phyloP scores from a whole-genome alignment of 2,329 filamentous ascomycete genomes.

The Colletotrichum chrysophilum region DNA sequence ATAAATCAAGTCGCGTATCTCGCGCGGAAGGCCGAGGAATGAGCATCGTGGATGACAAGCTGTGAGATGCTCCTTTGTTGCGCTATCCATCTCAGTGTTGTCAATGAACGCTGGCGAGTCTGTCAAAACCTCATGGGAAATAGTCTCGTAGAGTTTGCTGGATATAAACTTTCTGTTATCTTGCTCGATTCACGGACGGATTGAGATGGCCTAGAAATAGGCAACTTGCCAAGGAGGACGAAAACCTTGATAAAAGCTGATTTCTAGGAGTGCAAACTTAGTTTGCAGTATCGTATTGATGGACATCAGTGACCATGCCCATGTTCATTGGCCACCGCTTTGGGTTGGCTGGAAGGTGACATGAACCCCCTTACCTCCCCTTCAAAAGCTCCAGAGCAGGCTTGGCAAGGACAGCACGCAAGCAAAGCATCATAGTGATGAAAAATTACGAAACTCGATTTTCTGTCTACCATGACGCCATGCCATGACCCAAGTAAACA shows the following conservation, averaged over 20 bases:
- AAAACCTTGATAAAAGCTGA: neutral
- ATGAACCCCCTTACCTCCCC: no score
- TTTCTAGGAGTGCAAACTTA: neutral
- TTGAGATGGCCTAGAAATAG: neutral
- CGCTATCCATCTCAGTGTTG: neutral
- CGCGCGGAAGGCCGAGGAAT: neutral
- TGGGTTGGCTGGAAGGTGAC: neutral
- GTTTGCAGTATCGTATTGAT: neutral
- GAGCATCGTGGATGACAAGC: neutral
- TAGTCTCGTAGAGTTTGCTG: neutral
- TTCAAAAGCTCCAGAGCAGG: neutral
- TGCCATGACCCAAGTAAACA: constrained; percentile 7
- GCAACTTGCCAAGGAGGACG: neutral
- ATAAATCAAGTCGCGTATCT: neutral
- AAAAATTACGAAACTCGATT: neutral
- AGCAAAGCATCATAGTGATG: neutral
- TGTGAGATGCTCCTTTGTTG: neutral
- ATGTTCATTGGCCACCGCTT: neutral
- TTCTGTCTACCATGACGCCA: constrained; percentile 18
- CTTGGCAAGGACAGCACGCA: neutral
- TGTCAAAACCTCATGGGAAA: neutral
- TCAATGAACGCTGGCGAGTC: neutral
- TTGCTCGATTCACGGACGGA: neutral
- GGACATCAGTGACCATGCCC: neutral
- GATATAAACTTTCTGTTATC: fast-evolving